Evolutionary conservation across 2,329 filamentous ascomycete species (phyloP).

Genomic region (Penicillium hesseltinei): DNA sequence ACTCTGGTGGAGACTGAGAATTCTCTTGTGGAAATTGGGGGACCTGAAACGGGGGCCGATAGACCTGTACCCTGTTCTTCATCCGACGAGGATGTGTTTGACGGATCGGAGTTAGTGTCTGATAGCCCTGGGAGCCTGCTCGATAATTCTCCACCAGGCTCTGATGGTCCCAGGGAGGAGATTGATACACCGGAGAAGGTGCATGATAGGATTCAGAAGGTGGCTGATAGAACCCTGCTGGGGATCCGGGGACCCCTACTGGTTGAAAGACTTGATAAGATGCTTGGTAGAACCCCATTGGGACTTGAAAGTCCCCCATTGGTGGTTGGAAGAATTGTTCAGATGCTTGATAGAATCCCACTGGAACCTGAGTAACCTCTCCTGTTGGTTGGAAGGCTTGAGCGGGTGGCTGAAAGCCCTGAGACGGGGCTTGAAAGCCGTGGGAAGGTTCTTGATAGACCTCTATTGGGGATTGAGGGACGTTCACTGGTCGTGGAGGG

Average conservation of each 20-base stretch:
- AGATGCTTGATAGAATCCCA: not conserved
- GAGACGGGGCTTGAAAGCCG: not conserved
- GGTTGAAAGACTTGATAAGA: not conserved
- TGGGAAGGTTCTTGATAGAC: not conserved
- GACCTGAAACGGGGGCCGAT: not conserved
- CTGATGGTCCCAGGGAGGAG: not conserved
- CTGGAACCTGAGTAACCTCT: not conserved
- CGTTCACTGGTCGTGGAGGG: not conserved
- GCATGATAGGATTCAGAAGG: not conserved
- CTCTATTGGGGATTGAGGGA: not conserved
- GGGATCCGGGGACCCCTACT: too few relatives aligned
- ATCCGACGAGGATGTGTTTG: not conserved
- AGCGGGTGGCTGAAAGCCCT: not conserved
- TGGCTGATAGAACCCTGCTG: too few relatives aligned
- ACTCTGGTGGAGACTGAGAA: not conserved
- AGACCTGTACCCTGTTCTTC: not conserved
- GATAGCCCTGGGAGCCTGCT: too few relatives aligned
- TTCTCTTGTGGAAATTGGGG: not conserved
- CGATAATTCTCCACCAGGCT: too few relatives aligned
- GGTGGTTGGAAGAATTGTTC: not conserved
- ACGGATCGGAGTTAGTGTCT: accelerated
- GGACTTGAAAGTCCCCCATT: not conserved
- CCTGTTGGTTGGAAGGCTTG: not conserved
- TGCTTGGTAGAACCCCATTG: not conserved
- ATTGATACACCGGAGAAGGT: not conserved